Conservation (phyloP, 139 green algal genomes). For the Mesotaenium endlicherianum region DNA sequence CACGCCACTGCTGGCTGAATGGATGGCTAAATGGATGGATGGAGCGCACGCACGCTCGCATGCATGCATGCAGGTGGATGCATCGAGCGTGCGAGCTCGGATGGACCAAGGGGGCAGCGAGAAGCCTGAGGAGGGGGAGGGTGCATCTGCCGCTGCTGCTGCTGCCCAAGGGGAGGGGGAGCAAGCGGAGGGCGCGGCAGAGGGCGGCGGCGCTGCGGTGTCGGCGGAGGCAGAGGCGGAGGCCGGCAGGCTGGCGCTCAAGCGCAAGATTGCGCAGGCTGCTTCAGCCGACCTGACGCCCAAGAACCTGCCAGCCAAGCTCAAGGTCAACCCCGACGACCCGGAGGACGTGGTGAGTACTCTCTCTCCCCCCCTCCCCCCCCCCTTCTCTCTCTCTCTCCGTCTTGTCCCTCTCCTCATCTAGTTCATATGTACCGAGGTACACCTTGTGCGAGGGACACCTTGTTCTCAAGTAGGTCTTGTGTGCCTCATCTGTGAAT, state of each 20-base stretch:
- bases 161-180: not conserved
- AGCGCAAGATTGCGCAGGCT: conserved; percentile 42
- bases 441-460: not conserved
- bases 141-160: not conserved
- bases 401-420: not conserved
- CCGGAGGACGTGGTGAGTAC: conserved; percentile 47
- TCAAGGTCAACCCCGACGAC: conserved; percentile 48
- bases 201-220: not conserved
- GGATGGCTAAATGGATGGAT: not conserved
- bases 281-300: conserved; percentile 13
- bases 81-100: too few relatives aligned
- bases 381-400: not conserved
- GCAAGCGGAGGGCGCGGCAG: not conserved
- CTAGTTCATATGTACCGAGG: not conserved
- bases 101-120: too few relatives aligned
- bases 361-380: not conserved
- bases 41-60: not conserved
- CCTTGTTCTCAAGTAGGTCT: not conserved
- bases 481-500: not conserved
- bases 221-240: not conserved
- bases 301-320: conserved; percentile 26
- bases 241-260: conserved; percentile 16
- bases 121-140: not conserved
- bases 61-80: not conserved
- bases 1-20: too few relatives aligned